Base-by-base conservation (phyloP, 108 stramenopile species). In the Nitzschia putrida region DNA sequence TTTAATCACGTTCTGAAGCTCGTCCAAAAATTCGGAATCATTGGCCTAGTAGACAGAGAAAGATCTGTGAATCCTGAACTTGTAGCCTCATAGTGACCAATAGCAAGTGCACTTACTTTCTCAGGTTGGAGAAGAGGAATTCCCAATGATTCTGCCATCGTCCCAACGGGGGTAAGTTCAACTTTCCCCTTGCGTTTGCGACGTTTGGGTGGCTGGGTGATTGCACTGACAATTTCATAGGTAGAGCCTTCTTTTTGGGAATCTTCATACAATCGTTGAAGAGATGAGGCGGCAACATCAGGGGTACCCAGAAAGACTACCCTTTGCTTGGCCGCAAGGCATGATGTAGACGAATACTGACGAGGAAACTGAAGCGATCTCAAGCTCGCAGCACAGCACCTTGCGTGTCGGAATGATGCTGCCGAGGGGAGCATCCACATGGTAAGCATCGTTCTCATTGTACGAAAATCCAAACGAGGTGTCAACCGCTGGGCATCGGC, bases 221-320 rank as follows among this genome's bases (percentile, higher is more conserved):
- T 95, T 9, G 93, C 96, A 5, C 83, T 77, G 16, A 96, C 92
- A 45, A 99, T 80, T 63, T 95, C 87, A 68, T 88, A 99, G 26
- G 57, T 64, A 24, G 77, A 53, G 44, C 20, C 66, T 57, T 78
- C 74, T 47, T 66, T 69, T 73, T 67, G 61, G 7, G 95, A 91
- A 5, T 88, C 88, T 37, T 85, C 74, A 56, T 93, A 61, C 9
- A 98, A 69, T 9, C 78, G 57, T 64, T 79, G 74, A 41, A 98
- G 83, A n/a, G 97, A 82, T 3, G 83, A 55, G 20, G 98, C 98
- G 8, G 98, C 98, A 16, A 98, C 97, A 44, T 95, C 95, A 10
- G 98, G 98, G 8, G 97, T 97, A 12, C 98, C 98, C 4, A 98
- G 82, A 82, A 97, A 98, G 20, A 97, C 80, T 0, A 98, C 83